Conservation (phyloP, 768 basidiomycete genomes). For the Suillus lakei region DNA sequence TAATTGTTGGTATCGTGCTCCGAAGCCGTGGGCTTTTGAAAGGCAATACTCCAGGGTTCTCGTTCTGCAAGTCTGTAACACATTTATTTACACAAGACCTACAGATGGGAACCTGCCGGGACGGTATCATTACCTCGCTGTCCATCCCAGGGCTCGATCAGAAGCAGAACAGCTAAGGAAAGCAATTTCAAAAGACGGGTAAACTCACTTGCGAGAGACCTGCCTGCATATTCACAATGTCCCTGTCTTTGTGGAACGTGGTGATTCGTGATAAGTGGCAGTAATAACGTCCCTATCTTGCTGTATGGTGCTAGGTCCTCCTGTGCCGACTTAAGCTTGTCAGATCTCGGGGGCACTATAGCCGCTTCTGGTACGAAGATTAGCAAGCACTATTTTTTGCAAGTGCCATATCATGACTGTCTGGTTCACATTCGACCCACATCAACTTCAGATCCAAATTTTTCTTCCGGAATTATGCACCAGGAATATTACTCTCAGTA, state of each 20-base stretch:
- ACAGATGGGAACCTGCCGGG: no score
- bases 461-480: neutral
- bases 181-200: neutral
- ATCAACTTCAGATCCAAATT: neutral
- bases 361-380: neutral
- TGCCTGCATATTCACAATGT: no score
- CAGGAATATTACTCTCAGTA: neutral
- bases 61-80: no score
- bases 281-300: neutral
- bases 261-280: neutral
- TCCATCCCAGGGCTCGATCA: neutral
- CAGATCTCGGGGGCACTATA: neutral
- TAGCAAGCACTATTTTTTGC: neutral
- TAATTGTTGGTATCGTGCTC: neutral
- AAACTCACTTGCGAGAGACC: no score
- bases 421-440: neutral
- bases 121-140: neutral
- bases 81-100: no score
- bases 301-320: neutral
- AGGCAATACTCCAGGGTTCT: no score
- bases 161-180: neutral
- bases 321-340: neutral
- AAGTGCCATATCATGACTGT: neutral
- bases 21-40: neutral
- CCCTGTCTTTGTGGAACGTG: neutral